A percentile compares a stretch with the other conserved stretches of the same genome.
Evolutionary conservation across 2,329 filamentous ascomycete species (phyloP).

Genomic region (Alternaria dauci): DNA sequence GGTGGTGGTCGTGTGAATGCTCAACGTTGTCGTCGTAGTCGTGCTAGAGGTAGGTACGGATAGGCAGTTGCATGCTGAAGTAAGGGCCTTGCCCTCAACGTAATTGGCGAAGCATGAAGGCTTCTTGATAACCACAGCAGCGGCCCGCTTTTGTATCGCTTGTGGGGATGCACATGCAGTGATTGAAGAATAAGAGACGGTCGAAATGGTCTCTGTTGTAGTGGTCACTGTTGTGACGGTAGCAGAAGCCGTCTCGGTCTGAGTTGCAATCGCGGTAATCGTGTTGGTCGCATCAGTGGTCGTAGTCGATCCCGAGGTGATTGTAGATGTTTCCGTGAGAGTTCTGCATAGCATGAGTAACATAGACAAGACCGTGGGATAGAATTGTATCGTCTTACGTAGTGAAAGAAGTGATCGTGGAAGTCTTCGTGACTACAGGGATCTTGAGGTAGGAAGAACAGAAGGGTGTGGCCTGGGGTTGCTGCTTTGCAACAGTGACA

Average conservation of each 20-base stretch:
- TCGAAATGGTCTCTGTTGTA: background rate
- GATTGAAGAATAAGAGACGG: background rate
- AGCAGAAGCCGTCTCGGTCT: background rate
- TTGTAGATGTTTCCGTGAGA: background rate
- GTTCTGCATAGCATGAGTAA: background rate
- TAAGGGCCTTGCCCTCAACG: background rate
- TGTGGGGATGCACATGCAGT: background rate
- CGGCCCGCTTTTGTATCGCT: background rate
- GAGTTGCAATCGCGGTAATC: background rate
- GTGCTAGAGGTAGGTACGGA: background rate
- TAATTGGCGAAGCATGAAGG: background rate
- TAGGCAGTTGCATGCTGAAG: background rate
- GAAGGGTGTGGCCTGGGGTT: background rate
- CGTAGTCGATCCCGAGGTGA: background rate
- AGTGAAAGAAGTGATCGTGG: background rate
- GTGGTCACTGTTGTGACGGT: background rate
- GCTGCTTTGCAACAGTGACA: background rate
- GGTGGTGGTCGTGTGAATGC: background rate
- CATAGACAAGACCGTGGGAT: background rate
- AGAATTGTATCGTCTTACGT: background rate
- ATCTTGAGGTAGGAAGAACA: constrained; percentile 2
- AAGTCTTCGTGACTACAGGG: background rate
- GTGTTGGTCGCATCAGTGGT: background rate
- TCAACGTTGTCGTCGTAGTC: background rate
- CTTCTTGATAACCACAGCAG: background rate